These are phyloP conservation scores for Leishmania major DNA, from an alignment of 208 protist genomes.

Conservation along the genomic window DNA sequence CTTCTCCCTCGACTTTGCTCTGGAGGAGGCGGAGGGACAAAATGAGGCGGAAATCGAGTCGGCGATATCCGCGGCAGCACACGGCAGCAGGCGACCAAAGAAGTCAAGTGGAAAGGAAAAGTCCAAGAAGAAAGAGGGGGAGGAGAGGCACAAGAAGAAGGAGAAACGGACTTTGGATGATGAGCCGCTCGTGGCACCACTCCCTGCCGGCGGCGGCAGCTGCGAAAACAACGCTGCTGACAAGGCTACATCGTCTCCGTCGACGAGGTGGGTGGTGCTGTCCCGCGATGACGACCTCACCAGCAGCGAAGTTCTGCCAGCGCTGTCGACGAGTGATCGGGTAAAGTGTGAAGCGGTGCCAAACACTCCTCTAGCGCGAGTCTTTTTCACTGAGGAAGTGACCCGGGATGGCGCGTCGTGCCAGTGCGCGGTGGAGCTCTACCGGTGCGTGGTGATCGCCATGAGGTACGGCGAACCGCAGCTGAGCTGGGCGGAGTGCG, in stretches of 20 bases:
- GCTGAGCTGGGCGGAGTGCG: constrained; percentile 27
- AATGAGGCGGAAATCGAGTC: constrained; percentile 38
- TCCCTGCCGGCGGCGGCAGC: background rate
- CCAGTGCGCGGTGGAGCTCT: constrained; percentile 61
- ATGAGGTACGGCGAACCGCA: constrained; percentile 28
- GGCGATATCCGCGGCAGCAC: constrained; percentile 24
- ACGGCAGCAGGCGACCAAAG: constrained; percentile 1
- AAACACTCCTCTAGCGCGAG: constrained; percentile 41
- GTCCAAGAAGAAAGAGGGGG: constrained; percentile 26
- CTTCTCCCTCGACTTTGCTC: constrained; percentile 49
- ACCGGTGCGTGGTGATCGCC: constrained; percentile 63
- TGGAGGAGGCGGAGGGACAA: constrained; percentile 36
- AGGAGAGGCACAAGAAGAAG: constrained; percentile 1
- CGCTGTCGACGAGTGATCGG: constrained; percentile 13
- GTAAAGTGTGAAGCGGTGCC: constrained; percentile 46
- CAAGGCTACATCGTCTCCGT: too few relatives aligned
- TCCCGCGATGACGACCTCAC: constrained; percentile 17
- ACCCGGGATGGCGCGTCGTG: constrained; percentile 58
- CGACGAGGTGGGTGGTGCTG: constrained; percentile 17
- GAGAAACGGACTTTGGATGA: background rate
- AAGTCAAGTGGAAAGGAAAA: constrained; percentile 12
- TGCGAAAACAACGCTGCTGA: background rate
- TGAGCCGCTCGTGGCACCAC: background rate
- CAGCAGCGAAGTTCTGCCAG: constrained; percentile 15
- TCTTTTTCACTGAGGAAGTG: constrained; percentile 39